These are phyloP conservation scores for Colletotrichum costaricense DNA, from an alignment of 2,329 filamentous ascomycete species.

Conservation along the genomic window DNA sequence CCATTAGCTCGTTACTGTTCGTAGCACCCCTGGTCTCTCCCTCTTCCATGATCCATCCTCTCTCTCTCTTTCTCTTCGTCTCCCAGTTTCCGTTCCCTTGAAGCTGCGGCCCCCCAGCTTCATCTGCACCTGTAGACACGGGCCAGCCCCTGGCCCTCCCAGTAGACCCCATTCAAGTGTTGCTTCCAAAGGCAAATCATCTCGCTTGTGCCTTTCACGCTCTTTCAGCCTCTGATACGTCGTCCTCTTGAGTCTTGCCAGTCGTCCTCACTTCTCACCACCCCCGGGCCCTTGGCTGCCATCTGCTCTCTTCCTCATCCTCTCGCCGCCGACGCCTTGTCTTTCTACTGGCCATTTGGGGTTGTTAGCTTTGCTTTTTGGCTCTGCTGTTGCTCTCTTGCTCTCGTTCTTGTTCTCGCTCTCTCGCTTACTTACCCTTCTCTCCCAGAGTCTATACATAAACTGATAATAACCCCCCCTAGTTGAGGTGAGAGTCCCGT, in stretches of 20 bases:
- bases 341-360: constrained; percentile 13
- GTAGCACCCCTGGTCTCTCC: neutral
- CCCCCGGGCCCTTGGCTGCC: neutral
- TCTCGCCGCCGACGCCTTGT: constrained; percentile 8
- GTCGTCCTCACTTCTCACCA: constrained; percentile 25
- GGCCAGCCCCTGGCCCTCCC: constrained; percentile 38
- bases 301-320: constrained; percentile 1
- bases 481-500: too few species aligned
- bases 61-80: neutral
- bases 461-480: too few species aligned
- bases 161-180: constrained; percentile 47
- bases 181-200: constrained; percentile 60
- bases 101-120: constrained; percentile 20
- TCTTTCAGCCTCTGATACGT: constrained; percentile 59
- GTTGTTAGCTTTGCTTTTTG: constrained; percentile 1
- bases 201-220: constrained; percentile 61
- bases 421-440: neutral
- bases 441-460: neutral
- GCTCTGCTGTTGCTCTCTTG: constrained; percentile 1
- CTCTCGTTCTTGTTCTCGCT: neutral
- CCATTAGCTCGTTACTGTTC: neutral
- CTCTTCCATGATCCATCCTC: neutral
- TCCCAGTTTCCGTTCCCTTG: neutral
- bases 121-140: constrained; percentile 37
- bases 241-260: constrained; percentile 25